A percentile compares a stretch with the other conserved stretches of the same genome.
phyloP scores from a whole-genome alignment of 2,329 filamentous ascomycete genomes.

The Fusarium protoensiforme region DNA sequence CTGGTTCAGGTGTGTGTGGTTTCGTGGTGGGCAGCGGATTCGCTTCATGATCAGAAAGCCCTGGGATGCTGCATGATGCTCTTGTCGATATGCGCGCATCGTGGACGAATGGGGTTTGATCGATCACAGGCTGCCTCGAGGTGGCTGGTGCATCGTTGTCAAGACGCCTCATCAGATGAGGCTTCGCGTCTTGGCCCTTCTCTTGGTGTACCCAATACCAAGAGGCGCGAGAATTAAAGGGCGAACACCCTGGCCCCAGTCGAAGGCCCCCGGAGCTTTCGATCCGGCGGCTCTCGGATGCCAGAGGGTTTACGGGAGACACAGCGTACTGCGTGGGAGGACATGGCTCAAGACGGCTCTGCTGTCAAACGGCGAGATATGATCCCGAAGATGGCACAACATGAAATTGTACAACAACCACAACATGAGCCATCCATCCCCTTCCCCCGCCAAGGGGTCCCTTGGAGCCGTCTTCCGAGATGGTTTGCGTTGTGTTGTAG shows the following conservation, averaged over 20 bases:
- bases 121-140: conserved; percentile 14
- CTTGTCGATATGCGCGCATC: conserved; percentile 1
- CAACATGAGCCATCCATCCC: background rate
- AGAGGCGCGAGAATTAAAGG: background rate
- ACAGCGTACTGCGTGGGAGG: conserved; percentile 3
- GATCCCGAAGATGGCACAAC: background rate
- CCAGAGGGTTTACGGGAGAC: conserved; percentile 1
- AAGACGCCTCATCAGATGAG: background rate
- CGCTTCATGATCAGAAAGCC: background rate
- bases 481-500: background rate
- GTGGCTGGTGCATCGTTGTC: conserved; percentile 19
- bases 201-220: background rate
- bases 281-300: conserved; percentile 15
- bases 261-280: conserved; percentile 16
- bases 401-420: background rate
- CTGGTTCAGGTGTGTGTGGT: background rate
- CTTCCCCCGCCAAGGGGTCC: conserved; percentile 23
- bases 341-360: background rate
- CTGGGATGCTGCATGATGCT: background rate
- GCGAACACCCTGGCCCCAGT: conserved; percentile 4
- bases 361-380: background rate
- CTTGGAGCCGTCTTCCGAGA: conserved; percentile 31
- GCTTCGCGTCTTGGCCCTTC: background rate
- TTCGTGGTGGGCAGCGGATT: background rate
- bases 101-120: conserved; percentile 18